Percentiles rank a stretch among this genome's conserved stretches.
These are phyloP conservation scores for Cenchrus fungigraminus DNA, from an alignment of 176 grass and related monocot species.

Conservation along the genomic window DNA sequence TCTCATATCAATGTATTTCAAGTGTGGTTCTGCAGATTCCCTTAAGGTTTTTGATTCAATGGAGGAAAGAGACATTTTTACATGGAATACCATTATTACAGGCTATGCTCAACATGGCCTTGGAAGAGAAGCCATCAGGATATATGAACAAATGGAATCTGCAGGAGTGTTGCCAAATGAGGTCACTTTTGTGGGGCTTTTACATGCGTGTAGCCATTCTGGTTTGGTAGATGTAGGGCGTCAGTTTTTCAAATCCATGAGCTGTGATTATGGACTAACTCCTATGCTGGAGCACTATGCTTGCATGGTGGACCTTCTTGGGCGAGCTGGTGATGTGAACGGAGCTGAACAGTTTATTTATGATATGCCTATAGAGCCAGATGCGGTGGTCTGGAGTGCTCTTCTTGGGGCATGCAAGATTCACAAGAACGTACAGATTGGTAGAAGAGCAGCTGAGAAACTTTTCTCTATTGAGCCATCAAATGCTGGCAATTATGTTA, in stretches of 20 bases:
- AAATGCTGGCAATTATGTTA: constrained; percentile 70
- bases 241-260: constrained; percentile 68
- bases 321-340: constrained; percentile 63
- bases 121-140: constrained; percentile 49
- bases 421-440: constrained; percentile 64
- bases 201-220: constrained; percentile 74
- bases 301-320: constrained; percentile 76
- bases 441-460: constrained; percentile 63
- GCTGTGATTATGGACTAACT: constrained; percentile 45
- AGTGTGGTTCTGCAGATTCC: constrained; percentile 44
- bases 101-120: constrained; percentile 67
- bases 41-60: constrained; percentile 51
- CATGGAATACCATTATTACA: constrained; percentile 67
- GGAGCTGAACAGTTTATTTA: constrained; percentile 58
- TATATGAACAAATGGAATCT: constrained; percentile 56
- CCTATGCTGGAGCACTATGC: constrained; percentile 68
- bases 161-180: constrained; percentile 53
- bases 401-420: constrained; percentile 78
- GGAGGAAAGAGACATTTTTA: constrained; percentile 47
- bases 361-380: constrained; percentile 72
- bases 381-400: constrained; percentile 72
- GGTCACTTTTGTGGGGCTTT: constrained; percentile 75
- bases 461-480: constrained; percentile 67
- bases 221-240: constrained; percentile 67
- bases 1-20: constrained; percentile 65